Base-by-base conservation (phyloP, 352 stramenopile species). In the Pythium phragmiticola region DNA sequence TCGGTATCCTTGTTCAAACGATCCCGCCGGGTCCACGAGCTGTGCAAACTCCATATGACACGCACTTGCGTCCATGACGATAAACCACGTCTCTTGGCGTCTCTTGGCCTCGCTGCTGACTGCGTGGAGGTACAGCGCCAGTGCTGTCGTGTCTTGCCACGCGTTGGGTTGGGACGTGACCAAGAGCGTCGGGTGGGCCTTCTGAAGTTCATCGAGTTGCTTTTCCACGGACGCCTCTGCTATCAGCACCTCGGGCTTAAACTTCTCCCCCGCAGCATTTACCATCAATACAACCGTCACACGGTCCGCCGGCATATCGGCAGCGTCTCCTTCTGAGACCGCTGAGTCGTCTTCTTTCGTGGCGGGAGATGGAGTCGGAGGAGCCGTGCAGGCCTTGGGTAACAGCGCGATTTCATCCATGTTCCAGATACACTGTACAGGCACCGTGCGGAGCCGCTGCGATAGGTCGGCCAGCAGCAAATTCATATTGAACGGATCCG, bases 391-490 rank as follows among this genome's bases (percentile, higher is more conserved):
- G 3, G 50, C 37, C 26, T 57, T 61, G 2, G 57, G 46, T 7
- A 69, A 71, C 19, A 92, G 30, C 2, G 69, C 57, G 0, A 87
- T 46, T 49, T 92, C 81, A 42, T 87, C 79, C 53, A 92, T 58
- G 51, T 84, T 90, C 83, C 83, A 92, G 45, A 92, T 88, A 43
- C 83, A 92, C 21, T 69, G 51, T 14, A 86, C 66, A 4, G 75
- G 70, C 28, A 81, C 76, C 0, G 74, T 71, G 17, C 79, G 57
- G 11, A 92, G 56, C 52, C 79, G 55, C 14, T 83, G 70, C n/a
- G 76, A 71, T 46, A 92, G 74, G 45, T 72, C 73, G 13, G 82
- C 69, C 47, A 88, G 30, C 23, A 66, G 68, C 19, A 68, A 62
- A 30, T 51, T 67, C 41, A 63, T 74, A 39, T 66, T 63, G 47